Percentiles rank a stretch among this genome's conserved stretches.
These are phyloP conservation scores for Graphium sp. DNA, from an alignment of 2,329 filamentous ascomycete genomes.

Conservation along the genomic window DNA sequence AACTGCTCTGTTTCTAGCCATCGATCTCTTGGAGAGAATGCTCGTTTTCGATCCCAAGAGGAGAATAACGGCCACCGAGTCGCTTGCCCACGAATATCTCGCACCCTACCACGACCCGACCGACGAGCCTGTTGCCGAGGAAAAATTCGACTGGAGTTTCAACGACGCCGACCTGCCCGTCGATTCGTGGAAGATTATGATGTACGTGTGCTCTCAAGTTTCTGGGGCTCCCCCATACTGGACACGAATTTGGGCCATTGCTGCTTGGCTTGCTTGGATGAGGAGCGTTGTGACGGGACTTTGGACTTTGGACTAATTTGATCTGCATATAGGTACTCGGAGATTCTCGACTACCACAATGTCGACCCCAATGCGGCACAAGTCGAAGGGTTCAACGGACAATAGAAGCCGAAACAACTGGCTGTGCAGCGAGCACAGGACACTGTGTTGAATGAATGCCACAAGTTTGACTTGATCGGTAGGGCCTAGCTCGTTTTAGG, in stretches of 20 bases:
- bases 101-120: slow-evolving; percentile 93
- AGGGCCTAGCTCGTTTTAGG: not conserved
- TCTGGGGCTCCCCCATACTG: not conserved
- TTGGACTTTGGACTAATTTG: no score
- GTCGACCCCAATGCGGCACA: slow-evolving; percentile 40
- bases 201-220: slow-evolving; percentile 39
- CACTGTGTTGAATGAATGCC: not conserved
- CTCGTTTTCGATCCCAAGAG: slow-evolving; percentile 97
- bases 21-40: slow-evolving; percentile 91
- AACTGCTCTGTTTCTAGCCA: slow-evolving; percentile 33
- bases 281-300: no score
- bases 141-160: slow-evolving; percentile 99
- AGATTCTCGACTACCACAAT: slow-evolving; percentile 97
- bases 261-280: no score
- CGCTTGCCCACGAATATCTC: slow-evolving; percentile 82
- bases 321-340: slow-evolving; percentile 74
- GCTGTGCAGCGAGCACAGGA: not conserved
- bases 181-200: slow-evolving; percentile 99
- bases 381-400: no score
- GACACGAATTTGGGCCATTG: slow-evolving; percentile 2
- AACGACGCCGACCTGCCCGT: slow-evolving; percentile 95
- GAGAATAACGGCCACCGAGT: slow-evolving; percentile 74
- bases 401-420: slow-evolving; percentile 1
- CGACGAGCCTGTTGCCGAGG: slow-evolving; percentile 86
- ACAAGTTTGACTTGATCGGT: not conserved